Conservation (phyloP, 164 flowering plant species). For the Sextonia rubra region DNA sequence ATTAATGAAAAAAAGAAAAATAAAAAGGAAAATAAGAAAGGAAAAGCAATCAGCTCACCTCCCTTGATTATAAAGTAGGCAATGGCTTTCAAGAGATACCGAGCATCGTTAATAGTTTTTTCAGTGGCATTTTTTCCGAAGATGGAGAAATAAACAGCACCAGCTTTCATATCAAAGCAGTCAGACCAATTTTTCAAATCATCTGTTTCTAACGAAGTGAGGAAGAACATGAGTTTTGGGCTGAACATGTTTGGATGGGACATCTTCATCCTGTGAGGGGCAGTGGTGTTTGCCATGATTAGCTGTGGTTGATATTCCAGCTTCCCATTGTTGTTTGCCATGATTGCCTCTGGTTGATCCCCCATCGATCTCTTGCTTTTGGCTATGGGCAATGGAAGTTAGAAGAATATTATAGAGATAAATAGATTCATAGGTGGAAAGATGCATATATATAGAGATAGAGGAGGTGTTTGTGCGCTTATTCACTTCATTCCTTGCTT, state of each 20-base stretch:
- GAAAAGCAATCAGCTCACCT: background rate
- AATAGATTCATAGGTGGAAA: too few relatives aligned
- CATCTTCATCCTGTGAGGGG: background rate
- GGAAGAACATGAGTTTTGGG: constrained; percentile 1
- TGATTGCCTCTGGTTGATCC: too few relatives aligned
- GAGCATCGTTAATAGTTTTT: background rate
- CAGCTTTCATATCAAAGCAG: constrained; percentile 5
- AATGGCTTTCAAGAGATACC: background rate
- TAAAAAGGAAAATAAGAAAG: too few relatives aligned
- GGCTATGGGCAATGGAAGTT: background rate
- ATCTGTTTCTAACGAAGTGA: too few relatives aligned
- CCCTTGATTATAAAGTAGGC: background rate
- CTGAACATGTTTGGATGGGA: background rate
- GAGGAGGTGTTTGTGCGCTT: background rate
- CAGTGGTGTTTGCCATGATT: background rate
- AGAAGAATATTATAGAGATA: too few relatives aligned
- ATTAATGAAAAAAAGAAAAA: too few relatives aligned
- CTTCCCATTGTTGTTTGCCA: too few relatives aligned
- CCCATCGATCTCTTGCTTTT: background rate
- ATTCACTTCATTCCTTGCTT: constrained; percentile 4
- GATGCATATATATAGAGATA: background rate
- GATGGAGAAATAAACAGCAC: constrained; percentile 4
- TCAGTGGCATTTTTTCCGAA: background rate
- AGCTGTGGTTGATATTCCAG: too few relatives aligned
- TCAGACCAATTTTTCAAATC: background rate